Conservation (phyloP, 768 basidiomycete species). For the Russula sp. region DNA sequence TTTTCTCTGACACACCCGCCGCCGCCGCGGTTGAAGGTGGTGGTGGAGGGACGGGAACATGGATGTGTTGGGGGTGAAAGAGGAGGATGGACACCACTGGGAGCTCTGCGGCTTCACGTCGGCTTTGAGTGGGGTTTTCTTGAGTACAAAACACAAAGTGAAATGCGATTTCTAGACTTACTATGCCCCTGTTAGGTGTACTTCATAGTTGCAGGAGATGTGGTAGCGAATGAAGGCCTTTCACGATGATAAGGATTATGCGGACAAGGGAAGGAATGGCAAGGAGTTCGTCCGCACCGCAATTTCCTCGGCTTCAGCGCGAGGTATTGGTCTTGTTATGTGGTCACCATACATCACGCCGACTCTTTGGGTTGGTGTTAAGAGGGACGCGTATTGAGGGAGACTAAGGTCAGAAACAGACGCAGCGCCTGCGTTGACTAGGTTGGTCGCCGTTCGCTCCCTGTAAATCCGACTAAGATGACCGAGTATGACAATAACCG, state of each 20-base stretch:
- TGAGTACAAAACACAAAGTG: background rate
- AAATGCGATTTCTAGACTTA: constrained; percentile 37
- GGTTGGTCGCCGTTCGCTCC: constrained; percentile 39
- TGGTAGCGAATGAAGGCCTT: constrained; percentile 52
- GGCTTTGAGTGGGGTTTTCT: constrained; percentile 39
- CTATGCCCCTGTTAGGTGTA: constrained; percentile 56
- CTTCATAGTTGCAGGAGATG: constrained; percentile 48
- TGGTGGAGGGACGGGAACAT: constrained; percentile 40
- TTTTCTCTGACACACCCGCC: background rate
- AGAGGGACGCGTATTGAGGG: constrained; percentile 38
- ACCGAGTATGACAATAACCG: background rate
- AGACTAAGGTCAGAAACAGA: constrained; percentile 43
- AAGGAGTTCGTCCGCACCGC: constrained; percentile 40
- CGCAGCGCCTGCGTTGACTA: constrained; percentile 51
- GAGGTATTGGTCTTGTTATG: constrained; percentile 39
- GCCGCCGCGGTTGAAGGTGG: background rate
- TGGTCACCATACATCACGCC: constrained; percentile 44
- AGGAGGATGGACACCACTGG: constrained; percentile 45
- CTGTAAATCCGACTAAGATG: constrained; percentile 21
- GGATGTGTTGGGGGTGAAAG: constrained; percentile 46
- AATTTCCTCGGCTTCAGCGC: constrained; percentile 46
- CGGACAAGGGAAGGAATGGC: background rate
- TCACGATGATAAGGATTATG: background rate
- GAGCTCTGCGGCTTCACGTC: constrained; percentile 44
- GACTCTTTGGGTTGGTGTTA: constrained; percentile 42